phyloP scores from a whole-genome alignment of 306 rosid genomes.

The Chamaecrista fasciculata region DNA sequence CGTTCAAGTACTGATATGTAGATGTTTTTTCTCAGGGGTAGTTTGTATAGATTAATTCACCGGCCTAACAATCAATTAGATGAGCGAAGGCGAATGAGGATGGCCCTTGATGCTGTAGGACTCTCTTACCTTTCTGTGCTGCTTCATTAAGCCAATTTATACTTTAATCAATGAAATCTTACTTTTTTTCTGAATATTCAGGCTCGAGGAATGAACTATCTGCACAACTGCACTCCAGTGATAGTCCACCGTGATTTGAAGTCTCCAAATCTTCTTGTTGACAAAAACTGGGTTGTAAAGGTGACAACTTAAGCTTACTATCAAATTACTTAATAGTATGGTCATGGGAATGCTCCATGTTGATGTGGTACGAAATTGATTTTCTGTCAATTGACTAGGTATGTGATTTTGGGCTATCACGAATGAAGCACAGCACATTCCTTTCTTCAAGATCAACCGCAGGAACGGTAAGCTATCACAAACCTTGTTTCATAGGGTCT shows the following conservation, averaged over 20 bases:
- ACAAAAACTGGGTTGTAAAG: slow-evolving; percentile 97
- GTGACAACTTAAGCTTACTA: slow-evolving; percentile 40
- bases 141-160: slow-evolving; percentile 12
- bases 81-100: slow-evolving; percentile 86
- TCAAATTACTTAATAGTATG: not conserved
- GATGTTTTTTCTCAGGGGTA: slow-evolving; percentile 74
- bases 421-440: slow-evolving; percentile 90
- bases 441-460: slow-evolving; percentile 98
- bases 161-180: slow-evolving; percentile 24
- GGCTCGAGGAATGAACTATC: slow-evolving; percentile 99
- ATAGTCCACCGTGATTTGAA: slow-evolving; percentile 97
- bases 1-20: slow-evolving; percentile 38
- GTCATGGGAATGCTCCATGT: slow-evolving; percentile 25
- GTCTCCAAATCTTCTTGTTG: slow-evolving; percentile 98
- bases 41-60: slow-evolving; percentile 93
- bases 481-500: slow-evolving; percentile 24
- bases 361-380: slow-evolving; percentile 18
- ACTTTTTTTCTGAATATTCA: slow-evolving; percentile 38
- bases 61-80: slow-evolving; percentile 98
- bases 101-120: slow-evolving; percentile 96
- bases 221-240: slow-evolving; percentile 85
- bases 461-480: slow-evolving; percentile 75
- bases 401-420: slow-evolving; percentile 90
- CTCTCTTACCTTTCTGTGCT: slow-evolving; percentile 31
- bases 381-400: slow-evolving; percentile 54